Evolutionary conservation across 352 stramenopile species (phyloP).

Genomic region (Globisporangium recalcitrans): DNA sequence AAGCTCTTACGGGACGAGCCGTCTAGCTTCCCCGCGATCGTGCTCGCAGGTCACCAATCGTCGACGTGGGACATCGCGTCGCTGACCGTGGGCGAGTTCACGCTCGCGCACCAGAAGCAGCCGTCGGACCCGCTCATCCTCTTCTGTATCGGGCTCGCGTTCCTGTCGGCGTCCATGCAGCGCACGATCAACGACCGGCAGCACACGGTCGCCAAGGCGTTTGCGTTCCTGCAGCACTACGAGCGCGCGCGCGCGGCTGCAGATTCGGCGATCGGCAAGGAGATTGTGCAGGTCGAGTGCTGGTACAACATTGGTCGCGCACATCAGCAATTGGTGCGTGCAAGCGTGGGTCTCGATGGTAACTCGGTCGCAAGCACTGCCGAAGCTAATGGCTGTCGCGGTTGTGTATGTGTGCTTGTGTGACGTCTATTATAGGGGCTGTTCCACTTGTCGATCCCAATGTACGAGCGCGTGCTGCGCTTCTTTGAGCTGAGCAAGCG

Average conservation of each 20-base stretch:
- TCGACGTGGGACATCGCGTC: conserved; percentile 83
- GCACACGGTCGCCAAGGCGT: conserved; percentile 80
- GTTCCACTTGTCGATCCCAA: conserved; percentile 81
- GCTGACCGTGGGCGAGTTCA: conserved; percentile 79
- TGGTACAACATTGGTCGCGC: conserved; percentile 87
- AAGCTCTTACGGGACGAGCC: conserved; percentile 76
- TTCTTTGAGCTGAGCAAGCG: conserved; percentile 65
- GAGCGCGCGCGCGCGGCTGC: conserved; percentile 45
- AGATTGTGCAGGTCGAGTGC: conserved; percentile 64
- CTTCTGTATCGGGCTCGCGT: conserved; percentile 82
- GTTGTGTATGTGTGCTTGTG: conserved; percentile 1
- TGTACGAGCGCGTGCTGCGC: conserved; percentile 83
- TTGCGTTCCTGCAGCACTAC: conserved; percentile 83
- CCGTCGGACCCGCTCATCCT: conserved; percentile 68
- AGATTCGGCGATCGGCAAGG: conserved; percentile 47
- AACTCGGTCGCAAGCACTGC: not conserved
- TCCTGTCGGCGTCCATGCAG: conserved; percentile 81
- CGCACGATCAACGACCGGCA: conserved; percentile 83
- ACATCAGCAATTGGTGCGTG: conserved; percentile 78
- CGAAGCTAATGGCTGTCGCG: no score
- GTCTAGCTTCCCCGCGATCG: conserved; percentile 70
- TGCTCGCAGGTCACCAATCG: conserved; percentile 79
- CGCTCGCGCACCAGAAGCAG: conserved; percentile 74
- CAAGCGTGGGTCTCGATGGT: not conserved
- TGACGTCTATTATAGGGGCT: conserved; percentile 48